Evolutionary conservation across 1,139 yeast species (phyloP), one percentile per base, ranked within the genome.

Genomic region (Diutina neorugosa): DNA sequence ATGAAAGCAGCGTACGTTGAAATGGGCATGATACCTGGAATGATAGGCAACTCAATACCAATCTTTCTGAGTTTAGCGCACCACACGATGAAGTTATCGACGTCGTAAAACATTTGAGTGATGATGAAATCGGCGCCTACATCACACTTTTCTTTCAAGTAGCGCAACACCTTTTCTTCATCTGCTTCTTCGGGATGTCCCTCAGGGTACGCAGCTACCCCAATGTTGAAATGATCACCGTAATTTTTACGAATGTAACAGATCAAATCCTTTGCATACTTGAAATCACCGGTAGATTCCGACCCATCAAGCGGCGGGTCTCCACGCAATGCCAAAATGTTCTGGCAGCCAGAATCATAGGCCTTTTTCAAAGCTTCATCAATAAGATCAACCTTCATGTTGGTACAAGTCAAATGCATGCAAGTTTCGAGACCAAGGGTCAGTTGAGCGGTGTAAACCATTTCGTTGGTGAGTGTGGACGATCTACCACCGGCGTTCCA

Each of bases 11-110:
- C 88, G 69, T 91, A 91, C 9, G 97, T 89, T 19, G 96, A 84
- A 57, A 93, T 91, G 21, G 98, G 98, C 98, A 93, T 93, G 67
- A 93, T 90, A 25, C 98, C 98, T 1, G 98, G 98, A 57, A 93
- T 86, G 60, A 93, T 87, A 44, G 98, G 98, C 54, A 87, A 82
- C 51, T 75, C 75, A 58, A 93, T 78, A n/a, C 96, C 98, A 37
- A 76, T 74, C 40, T 76, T 81, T 59, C 94, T 78, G 56, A 94
- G 78, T 58, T 74, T 70, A 25, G 74, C 67, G 62, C 95, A 90
- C 98, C 98, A 93, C 31, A 69, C 61, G 55, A 93, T 77, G 67
- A 93, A 93, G 58, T 79, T 80, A 53, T 91, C 96, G 12, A 80
- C 93, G 65, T 93, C 98, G 67, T 91, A 93, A 59, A 79, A 79